Evolutionary conservation across 345 rosid species (phyloP).

Genomic region (Euphorbia peplus): DNA sequence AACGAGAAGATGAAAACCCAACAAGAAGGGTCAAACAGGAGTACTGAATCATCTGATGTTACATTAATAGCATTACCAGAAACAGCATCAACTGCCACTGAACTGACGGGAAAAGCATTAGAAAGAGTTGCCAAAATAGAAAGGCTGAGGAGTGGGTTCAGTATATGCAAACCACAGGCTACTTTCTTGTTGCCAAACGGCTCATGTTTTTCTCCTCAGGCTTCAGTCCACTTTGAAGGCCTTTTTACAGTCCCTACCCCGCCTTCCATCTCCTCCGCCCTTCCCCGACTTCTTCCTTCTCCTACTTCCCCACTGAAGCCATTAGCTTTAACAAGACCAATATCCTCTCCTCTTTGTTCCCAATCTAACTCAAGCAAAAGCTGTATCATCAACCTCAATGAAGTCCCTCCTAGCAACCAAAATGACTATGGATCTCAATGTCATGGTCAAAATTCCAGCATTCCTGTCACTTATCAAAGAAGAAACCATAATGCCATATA

Average conservation of each 20-base stretch:
- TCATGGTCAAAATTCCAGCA: conserved; percentile 21
- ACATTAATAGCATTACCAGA: conserved; percentile 19
- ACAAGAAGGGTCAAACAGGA: conserved; percentile 31
- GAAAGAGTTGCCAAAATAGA: conserved; percentile 45
- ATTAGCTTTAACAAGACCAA: conserved; percentile 35
- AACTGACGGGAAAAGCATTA: conserved; percentile 17
- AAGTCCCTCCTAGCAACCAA: conserved; percentile 39
- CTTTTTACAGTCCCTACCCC: conserved; percentile 34
- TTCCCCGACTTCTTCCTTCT: conserved; percentile 6
- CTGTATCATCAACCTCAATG: conserved; percentile 49
- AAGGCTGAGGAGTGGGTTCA: conserved; percentile 75
- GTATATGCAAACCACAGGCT: conserved; percentile 75
- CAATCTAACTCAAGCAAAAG: neutral
- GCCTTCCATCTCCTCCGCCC: conserved; percentile 45
- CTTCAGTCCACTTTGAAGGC: conserved; percentile 30
- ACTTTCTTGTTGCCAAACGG: conserved; percentile 73
- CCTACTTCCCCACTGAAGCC: conserved; percentile 43
- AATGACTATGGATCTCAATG: conserved; percentile 19
- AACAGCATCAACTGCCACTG: conserved; percentile 11
- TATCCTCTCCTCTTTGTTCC: conserved; percentile 15
- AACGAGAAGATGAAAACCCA: conserved; percentile 39
- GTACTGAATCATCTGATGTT: conserved; percentile 16
- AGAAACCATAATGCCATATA: conserved; percentile 22
- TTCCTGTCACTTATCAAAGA: conserved; percentile 42
- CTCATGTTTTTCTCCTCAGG: conserved; percentile 29